Evolutionary conservation across 1,139 yeast genomes (phyloP), one percentile per base, ranked within the genome.

Genomic region (Wickerhamomyces sp.): DNA sequence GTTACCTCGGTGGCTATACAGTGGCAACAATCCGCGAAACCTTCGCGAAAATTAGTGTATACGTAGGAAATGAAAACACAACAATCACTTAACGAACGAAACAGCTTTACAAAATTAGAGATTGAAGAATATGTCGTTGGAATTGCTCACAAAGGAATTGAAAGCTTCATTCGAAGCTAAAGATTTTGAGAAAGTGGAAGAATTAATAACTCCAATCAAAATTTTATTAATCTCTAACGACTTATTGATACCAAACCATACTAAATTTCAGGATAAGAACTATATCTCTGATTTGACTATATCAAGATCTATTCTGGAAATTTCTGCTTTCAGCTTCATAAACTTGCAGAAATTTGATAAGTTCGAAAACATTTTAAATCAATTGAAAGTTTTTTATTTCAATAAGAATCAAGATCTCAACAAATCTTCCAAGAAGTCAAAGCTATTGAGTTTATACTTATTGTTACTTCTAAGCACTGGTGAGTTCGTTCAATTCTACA

Each of bases 401-500:
- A 55, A 65, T 35, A 53, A 58, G 45, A 61, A 70, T 57, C 51
- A 58, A 20, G 60, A 63, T 34, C 62, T 83, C 45, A 78, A 81
- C 40, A 64, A 66, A 31, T 76, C 82, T 24, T 72, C 72, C 35
- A 84, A 86, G 57, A 78, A 83, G 55, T 83, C 82, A 55, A 89
- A 90, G 60, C 67, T 92, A 56, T 70, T 82, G 44, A 84, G 95
- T 39, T 72, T 92, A 42, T 84, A 87, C 55, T 69, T 92, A 51
- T 67, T 92, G 47, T 74, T 84, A 47, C 67, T 90, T 47, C 73
- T 92, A 48, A 78, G 95, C 14, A 84, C 84, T 57, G 95, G 95
- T 37, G 85, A 82, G 53, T 79, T 89, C 39, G 87, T 95, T 24
- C 79, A 79, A 59, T 92, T 92, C 66, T 97, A 92, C 63, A 81